A percentile compares a stretch with the other conserved stretches of the same genome.
Evolutionary conservation across 306 rosid genomes (phyloP).

Genomic region (Rosa rugosa): DNA sequence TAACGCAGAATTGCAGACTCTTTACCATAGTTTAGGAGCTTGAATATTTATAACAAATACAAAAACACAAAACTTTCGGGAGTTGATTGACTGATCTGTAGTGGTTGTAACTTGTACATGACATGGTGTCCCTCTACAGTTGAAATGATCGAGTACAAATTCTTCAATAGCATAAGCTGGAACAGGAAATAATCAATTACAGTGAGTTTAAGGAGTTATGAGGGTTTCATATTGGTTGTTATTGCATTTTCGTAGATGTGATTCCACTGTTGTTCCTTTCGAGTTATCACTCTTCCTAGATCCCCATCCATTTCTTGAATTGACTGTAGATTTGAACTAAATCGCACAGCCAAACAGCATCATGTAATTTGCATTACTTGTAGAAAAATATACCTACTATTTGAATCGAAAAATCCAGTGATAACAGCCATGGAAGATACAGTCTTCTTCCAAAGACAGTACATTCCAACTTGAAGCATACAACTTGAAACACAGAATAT

Average conservation of each 20-base stretch:
- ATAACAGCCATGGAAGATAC: no score
- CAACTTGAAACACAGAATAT: constrained; percentile 18
- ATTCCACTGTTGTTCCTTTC: constrained; percentile 19
- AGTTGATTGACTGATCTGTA: background rate
- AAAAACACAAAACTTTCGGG: background rate
- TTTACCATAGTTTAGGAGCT: background rate
- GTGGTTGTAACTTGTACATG: background rate
- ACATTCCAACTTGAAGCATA: background rate
- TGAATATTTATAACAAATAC: background rate
- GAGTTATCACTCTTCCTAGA: constrained; percentile 13
- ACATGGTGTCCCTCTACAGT: background rate
- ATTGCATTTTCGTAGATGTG: constrained; percentile 35
- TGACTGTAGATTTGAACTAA: constrained; percentile 24
- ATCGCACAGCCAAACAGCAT: constrained; percentile 16
- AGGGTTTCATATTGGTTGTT: background rate
- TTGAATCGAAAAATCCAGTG: no score
- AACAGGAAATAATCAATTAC: background rate
- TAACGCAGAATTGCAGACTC: no score
- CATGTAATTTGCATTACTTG: background rate
- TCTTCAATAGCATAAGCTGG: background rate
- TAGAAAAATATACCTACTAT: no score
- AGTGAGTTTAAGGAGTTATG: background rate
- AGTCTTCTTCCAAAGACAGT: background rate
- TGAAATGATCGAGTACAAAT: background rate
- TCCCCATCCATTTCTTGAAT: constrained; percentile 29